A percentile compares a stretch with the other conserved stretches of the same genome.
phyloP scores from a whole-genome alignment of 2,329 filamentous ascomycete species.

The Cladosporium austrohemisphaericum region DNA sequence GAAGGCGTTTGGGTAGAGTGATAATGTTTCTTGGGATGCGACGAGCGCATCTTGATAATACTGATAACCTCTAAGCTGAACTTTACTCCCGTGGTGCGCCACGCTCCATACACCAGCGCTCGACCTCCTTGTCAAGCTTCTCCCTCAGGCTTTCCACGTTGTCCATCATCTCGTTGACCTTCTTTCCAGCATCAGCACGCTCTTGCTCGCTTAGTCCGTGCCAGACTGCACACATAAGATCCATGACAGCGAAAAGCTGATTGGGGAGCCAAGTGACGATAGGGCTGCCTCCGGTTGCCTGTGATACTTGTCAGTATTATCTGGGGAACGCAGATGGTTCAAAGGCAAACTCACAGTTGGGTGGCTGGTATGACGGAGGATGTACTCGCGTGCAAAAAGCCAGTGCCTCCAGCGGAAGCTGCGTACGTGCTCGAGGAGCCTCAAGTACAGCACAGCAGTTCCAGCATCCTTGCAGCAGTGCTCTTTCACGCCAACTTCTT shows the following conservation, averaged over 20 bases:
- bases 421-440: conserved; percentile 66
- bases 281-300: conserved; percentile 72
- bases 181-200: conserved; percentile 18
- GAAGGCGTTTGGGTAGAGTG: background rate
- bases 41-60: background rate
- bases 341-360: conserved; percentile 48
- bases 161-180: conserved; percentile 59
- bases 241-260: conserved; percentile 70
- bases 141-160: conserved; percentile 60
- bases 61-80: too few relatives aligned
- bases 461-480: conserved; percentile 43
- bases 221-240: conserved; percentile 63
- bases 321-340: too few relatives aligned
- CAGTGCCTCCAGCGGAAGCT: conserved; percentile 82
- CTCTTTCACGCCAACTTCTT: conserved; percentile 52
- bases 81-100: background rate
- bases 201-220: conserved; percentile 30
- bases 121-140: conserved; percentile 68
- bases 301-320: background rate
- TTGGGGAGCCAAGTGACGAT: conserved; percentile 84
- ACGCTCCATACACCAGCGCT: conserved; percentile 58
- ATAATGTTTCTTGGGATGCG: background rate
- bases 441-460: conserved; percentile 43
- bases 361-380: conserved; percentile 71
- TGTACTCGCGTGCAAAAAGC: conserved; percentile 82